Conservation (phyloP, 257 asterid genomes). For the Lavandula angustifolia region DNA sequence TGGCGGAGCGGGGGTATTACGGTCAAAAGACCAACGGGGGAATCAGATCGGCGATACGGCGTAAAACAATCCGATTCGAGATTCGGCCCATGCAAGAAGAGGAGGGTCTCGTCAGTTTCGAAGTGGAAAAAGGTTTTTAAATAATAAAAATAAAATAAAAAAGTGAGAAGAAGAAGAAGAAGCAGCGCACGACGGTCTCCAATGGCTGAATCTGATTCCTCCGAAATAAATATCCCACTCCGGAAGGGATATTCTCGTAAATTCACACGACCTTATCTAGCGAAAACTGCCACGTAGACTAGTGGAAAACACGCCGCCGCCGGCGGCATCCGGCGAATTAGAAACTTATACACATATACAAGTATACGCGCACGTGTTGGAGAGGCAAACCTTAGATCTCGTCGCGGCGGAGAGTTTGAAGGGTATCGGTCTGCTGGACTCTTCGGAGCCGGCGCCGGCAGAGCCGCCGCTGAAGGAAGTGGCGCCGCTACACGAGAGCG, state of each 20-base stretch:
- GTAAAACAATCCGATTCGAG: neutral
- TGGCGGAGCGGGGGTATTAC: neutral
- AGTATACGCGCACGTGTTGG: neutral
- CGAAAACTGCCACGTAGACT: slow-evolving; percentile 39
- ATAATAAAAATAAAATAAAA: neutral
- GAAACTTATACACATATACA: neutral
- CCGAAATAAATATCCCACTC: slow-evolving; percentile 39
- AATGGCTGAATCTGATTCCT: slow-evolving; percentile 46
- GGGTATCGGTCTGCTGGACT: slow-evolving; percentile 38
- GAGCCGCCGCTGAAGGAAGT: too few relatives aligned
- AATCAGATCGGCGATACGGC: slow-evolving; percentile 19
- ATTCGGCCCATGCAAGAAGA: slow-evolving; percentile 32
- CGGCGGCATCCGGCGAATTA: slow-evolving; percentile 22
- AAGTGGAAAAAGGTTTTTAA: neutral
- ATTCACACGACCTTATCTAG: neutral
- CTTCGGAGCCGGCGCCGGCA: slow-evolving; percentile 56
- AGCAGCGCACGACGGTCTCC: slow-evolving; percentile 25
- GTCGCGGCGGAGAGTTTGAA: slow-evolving; percentile 32
- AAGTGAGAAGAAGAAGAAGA: neutral
- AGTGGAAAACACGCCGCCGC: slow-evolving; percentile 25
- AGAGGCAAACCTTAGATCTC: slow-evolving; percentile 66
- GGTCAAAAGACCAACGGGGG: slow-evolving; percentile 37
- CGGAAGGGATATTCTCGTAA: slow-evolving; percentile 42
- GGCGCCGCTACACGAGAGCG: slow-evolving; percentile 63
- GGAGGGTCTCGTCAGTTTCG: slow-evolving; percentile 21